phyloP scores from a whole-genome alignment of 345 rosid species.

The Salix brachista region DNA sequence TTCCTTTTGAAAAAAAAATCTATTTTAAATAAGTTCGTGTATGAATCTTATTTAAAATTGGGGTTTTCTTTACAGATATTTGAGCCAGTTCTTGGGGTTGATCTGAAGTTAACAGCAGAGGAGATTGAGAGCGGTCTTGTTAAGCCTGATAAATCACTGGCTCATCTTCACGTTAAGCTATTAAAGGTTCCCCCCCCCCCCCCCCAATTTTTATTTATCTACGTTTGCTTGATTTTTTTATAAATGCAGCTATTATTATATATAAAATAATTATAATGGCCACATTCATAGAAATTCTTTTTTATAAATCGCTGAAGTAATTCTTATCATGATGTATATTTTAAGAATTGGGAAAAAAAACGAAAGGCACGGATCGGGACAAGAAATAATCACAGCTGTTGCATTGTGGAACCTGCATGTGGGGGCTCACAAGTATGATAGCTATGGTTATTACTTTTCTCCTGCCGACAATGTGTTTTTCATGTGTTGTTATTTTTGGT shows the following conservation, averaged over 20 bases:
- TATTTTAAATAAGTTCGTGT: neutral
- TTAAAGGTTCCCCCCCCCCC: slow-evolving; percentile 49
- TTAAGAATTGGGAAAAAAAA: neutral
- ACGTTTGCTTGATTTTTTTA: neutral
- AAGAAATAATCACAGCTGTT: neutral
- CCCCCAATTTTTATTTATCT: neutral
- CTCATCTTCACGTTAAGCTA: slow-evolving; percentile 64
- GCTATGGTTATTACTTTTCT: neutral
- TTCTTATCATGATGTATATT: neutral
- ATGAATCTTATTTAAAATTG: neutral
- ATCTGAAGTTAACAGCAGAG: slow-evolving; percentile 63
- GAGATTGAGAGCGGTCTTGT: slow-evolving; percentile 69
- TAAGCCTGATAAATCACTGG: slow-evolving; percentile 40
- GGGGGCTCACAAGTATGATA: neutral
- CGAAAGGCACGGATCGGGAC: neutral
- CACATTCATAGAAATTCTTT: too few relatives aligned
- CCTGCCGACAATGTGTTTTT: neutral
- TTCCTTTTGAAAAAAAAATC: neutral
- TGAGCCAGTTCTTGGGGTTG: slow-evolving; percentile 49
- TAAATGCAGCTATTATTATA: neutral
- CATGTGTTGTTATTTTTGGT: neutral
- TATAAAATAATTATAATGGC: neutral
- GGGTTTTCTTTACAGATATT: slow-evolving; percentile 47
- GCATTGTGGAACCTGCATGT: neutral
- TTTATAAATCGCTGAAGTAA: neutral